phyloP scores from a whole-genome alignment of 225 moss, liverwort and hornwort genomes.

The Straminergon stramineum region DNA sequence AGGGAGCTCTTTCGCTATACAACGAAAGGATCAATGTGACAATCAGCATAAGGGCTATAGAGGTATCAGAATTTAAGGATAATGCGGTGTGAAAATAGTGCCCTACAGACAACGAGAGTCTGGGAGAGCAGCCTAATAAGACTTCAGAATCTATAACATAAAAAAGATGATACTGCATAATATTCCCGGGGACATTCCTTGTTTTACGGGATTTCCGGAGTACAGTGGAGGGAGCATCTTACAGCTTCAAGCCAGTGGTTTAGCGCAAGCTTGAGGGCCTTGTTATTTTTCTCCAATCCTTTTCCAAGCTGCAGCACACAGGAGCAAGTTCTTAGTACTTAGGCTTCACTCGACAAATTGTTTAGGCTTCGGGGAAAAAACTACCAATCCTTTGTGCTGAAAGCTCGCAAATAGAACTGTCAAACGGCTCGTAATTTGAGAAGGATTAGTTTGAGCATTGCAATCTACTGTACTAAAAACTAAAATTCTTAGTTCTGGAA shows the following conservation, averaged over 20 bases:
- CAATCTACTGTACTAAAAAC: background rate
- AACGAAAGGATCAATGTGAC: background rate
- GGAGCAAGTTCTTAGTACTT: background rate
- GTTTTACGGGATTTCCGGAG: background rate
- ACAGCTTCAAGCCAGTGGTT: constrained; percentile 98
- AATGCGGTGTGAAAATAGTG: background rate
- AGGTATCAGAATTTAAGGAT: background rate
- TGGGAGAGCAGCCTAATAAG: background rate
- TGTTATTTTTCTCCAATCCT: constrained; percentile 67
- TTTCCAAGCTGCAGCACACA: constrained; percentile 58
- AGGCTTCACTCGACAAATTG: background rate
- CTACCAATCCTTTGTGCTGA: background rate
- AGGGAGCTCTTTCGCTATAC: background rate
- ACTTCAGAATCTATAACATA: background rate
- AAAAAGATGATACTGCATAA: background rate
- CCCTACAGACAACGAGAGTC: background rate
- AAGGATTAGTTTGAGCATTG: background rate
- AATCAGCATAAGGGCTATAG: background rate
- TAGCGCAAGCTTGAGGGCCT: constrained; percentile 67
- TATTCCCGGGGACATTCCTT: background rate
- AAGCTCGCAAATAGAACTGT: background rate
- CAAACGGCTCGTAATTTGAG: background rate
- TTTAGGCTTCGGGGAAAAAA: background rate
- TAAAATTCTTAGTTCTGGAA: background rate
- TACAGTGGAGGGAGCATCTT: constrained; percentile 3